Conservation (phyloP, 2,329 filamentous ascomycete species). For the Nothopassalora personata region DNA sequence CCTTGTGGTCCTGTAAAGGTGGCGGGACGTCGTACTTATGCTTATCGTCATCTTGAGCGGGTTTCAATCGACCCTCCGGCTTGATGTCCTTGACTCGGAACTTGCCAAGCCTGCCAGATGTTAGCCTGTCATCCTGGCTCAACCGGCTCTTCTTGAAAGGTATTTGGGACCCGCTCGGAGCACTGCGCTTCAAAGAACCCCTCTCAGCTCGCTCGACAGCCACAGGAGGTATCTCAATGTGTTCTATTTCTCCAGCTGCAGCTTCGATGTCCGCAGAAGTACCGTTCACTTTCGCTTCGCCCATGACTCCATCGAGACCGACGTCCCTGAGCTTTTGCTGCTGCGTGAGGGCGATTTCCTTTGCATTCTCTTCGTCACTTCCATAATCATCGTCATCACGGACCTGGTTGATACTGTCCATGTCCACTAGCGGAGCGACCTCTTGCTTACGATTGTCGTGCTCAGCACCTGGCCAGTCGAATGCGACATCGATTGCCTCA, state of each 20-base stretch:
- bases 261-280: slow-evolving; percentile 16
- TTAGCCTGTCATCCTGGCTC: slow-evolving; percentile 1
- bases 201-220: slow-evolving; percentile 4
- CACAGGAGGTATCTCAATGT: slow-evolving; percentile 5
- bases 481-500: slow-evolving; percentile 6
- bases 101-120: slow-evolving; percentile 16
- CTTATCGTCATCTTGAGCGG: slow-evolving; percentile 6
- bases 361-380: slow-evolving; percentile 40
- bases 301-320: slow-evolving; percentile 15
- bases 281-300: slow-evolving; percentile 20
- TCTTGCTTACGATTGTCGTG: slow-evolving; percentile 13
- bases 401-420: slow-evolving; percentile 51
- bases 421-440: slow-evolving; percentile 56
- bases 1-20: slow-evolving; percentile 9
- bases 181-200: slow-evolving; percentile 19
- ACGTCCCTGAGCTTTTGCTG: slow-evolving; percentile 22
- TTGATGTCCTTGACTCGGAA: slow-evolving; percentile 26
- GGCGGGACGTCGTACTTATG: slow-evolving; percentile 11
- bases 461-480: slow-evolving; percentile 4
- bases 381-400: slow-evolving; percentile 39
- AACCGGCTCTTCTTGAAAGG: slow-evolving; percentile 24
- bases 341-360: slow-evolving; percentile 32
- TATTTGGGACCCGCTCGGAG: slow-evolving; percentile 12
- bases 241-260: slow-evolving; percentile 14
- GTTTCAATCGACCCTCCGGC: slow-evolving; percentile 1